These are phyloP conservation scores for Arabidopsis thaliana DNA, from an alignment of 345 rosid genomes.

Conservation along the genomic window DNA sequence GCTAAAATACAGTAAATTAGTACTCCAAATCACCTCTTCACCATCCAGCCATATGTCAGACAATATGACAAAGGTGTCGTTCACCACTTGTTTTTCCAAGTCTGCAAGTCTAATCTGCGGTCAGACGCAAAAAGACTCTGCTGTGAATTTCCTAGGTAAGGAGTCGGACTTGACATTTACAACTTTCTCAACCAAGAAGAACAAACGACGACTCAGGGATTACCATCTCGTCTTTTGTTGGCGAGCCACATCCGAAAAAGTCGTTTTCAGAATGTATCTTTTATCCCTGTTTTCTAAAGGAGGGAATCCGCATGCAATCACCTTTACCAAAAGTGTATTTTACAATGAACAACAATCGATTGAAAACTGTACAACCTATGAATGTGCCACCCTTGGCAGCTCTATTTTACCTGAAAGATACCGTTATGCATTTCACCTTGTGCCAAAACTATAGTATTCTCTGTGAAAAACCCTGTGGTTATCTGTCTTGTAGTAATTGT, in stretches of 20 bases:
- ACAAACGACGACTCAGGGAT: slow-evolving; percentile 44
- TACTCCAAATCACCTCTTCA: slow-evolving; percentile 61
- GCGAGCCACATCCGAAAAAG: slow-evolving; percentile 79
- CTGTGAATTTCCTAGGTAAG: neutral
- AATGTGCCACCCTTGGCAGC: too few relatives aligned
- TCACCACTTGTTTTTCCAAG: slow-evolving; percentile 64
- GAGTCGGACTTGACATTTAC: slow-evolving; percentile 1
- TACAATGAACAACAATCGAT: neutral
- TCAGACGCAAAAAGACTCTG: slow-evolving; percentile 45
- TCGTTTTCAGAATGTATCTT: slow-evolving; percentile 63
- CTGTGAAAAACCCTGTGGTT: slow-evolving; percentile 78
- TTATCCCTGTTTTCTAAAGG: slow-evolving; percentile 78
- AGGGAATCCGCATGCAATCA: slow-evolving; percentile 85
- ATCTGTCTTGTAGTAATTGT: slow-evolving; percentile 66
- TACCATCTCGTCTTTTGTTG: slow-evolving; percentile 78
- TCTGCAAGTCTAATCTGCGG: slow-evolving; percentile 58
- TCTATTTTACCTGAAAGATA: slow-evolving; percentile 65
- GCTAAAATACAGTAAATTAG: slow-evolving; percentile 13
- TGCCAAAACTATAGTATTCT: slow-evolving; percentile 87
- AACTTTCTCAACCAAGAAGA: slow-evolving; percentile 16
- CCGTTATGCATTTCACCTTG: slow-evolving; percentile 89
- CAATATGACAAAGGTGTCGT: slow-evolving; percentile 84
- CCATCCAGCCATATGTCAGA: slow-evolving; percentile 89
- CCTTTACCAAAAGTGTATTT: slow-evolving; percentile 45
- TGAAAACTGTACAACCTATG: neutral